Evolutionary conservation across 2,329 filamentous ascomycete genomes (phyloP).

Genomic region (Trichoderma simmonsii): DNA sequence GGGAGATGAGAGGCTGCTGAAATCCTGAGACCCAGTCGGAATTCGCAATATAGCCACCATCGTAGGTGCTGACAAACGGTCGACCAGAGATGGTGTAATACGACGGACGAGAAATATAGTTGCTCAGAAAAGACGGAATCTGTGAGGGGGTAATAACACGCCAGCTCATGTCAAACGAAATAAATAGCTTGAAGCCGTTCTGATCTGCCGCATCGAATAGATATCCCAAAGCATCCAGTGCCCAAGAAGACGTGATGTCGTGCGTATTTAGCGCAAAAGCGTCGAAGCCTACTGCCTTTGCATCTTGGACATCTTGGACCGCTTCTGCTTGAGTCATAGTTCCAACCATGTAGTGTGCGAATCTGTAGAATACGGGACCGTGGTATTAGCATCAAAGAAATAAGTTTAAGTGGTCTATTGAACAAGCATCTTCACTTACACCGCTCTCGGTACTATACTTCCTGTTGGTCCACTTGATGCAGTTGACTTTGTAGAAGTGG

Average conservation of each 20-base stretch:
- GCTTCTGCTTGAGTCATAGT: background rate
- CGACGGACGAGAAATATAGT: conserved; percentile 2
- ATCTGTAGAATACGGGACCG: background rate
- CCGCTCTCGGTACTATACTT: conserved; percentile 1
- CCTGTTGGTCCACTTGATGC: background rate
- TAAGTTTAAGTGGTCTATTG: background rate
- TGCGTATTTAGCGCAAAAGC: conserved; percentile 12
- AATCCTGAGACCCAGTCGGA: conserved; percentile 1
- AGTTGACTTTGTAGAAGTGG: conserved; percentile 7
- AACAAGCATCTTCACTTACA: background rate
- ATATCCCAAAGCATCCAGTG: background rate
- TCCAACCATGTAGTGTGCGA: conserved; percentile 14
- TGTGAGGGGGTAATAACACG: background rate
- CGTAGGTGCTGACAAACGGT: conserved; percentile 3
- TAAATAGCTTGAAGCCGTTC: conserved; percentile 7
- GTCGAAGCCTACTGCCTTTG: conserved; percentile 6
- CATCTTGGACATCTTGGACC: background rate
- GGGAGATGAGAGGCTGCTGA: background rate
- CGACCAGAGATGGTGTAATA: background rate
- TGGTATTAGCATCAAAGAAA: background rate
- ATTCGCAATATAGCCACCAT: conserved; percentile 5
- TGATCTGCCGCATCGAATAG: conserved; percentile 2
- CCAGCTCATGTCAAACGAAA: conserved; percentile 15
- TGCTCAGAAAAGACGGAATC: background rate
- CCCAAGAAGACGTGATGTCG: conserved; percentile 7